Evolutionary conservation across 2,329 filamentous ascomycete species (phyloP), one percentile per base, ranked within the genome.

Genomic region (Madurella fahalii): DNA sequence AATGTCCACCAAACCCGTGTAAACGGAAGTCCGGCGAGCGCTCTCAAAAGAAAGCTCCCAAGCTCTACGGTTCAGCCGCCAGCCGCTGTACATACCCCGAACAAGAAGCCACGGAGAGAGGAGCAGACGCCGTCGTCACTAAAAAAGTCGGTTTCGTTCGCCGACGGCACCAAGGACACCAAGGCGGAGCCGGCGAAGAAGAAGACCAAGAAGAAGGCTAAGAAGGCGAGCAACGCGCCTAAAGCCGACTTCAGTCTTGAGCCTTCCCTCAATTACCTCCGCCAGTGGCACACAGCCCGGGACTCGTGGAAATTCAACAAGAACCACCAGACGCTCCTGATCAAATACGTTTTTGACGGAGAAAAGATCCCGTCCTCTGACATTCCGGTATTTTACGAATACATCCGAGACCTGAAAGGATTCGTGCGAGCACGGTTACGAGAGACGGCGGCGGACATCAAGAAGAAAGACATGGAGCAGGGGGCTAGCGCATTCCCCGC

Each of bases 271-370:
- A 78, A 82, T 50, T 96, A 96, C 68, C 80, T 96, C 43, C 78
- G 78, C 45, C 83, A 86, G 67, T 96, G 91, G 79, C 79, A 89
- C 71, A 80, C 79, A 52, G 80, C 84, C 57, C 84, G 84, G 54
- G 75, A 79, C 9, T 77, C 77, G 63, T 97, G 93, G 93, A 96
- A 96, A 71, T 97, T 96, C 77, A 95, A 95, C 76, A 96, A 96
- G 74, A 92, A 90, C 63, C 84, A 90, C 67, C 92, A 96, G 71
- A 89, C 86, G 51, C 83, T 89, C 63, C 77, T 96, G 12, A 82
- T 96, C 67, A 93, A 94, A 70, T 85, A 95, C 74, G 74, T 88
- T 44, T 89, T 95, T 68, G 84, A 89, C 62, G 73, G 84, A 60
- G 81, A 84, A 63, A 79, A 80, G 42, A 81, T 96, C 42, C 89